Evolutionary conservation across 2,329 filamentous ascomycete genomes (phyloP).

Genomic region (Blastomyces gilchristii): DNA sequence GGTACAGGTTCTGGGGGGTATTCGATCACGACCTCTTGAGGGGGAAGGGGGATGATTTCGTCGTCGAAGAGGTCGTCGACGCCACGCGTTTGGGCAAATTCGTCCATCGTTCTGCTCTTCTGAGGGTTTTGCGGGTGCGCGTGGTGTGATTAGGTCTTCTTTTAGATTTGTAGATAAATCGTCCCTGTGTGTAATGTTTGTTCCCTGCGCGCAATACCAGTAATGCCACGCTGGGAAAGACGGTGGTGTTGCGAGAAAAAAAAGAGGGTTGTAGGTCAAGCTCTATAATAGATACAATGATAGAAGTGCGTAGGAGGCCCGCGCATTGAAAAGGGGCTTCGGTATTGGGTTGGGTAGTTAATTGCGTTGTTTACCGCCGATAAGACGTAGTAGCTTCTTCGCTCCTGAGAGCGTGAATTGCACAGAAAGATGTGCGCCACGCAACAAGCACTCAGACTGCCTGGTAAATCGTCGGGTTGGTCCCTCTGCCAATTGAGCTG

Average conservation of each 20-base stretch:
- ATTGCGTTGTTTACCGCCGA: too few relatives aligned
- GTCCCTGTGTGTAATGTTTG: not conserved
- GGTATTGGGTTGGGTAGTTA: too few relatives aligned
- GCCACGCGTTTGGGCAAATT: conserved; percentile 41
- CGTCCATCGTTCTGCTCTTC: conserved; percentile 25
- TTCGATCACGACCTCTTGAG: conserved; percentile 19
- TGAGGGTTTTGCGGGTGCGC: not conserved
- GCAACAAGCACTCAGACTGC: not conserved
- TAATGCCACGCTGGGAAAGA: not conserved
- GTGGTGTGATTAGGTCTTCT: not conserved
- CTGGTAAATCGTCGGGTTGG: not conserved
- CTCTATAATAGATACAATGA: too few relatives aligned
- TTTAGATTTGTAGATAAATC: not conserved
- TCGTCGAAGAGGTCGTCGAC: conserved; percentile 44
- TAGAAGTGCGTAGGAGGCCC: too few relatives aligned
- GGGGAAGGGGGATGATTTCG: conserved; percentile 38
- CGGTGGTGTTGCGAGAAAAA: too few relatives aligned
- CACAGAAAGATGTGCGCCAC: not conserved
- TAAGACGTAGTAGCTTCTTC: too few relatives aligned
- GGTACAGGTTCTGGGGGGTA: conserved; percentile 16
- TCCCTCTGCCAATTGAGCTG: not conserved
- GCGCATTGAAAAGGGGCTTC: too few relatives aligned
- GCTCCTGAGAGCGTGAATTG: too few relatives aligned
- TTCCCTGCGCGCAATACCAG: not conserved
- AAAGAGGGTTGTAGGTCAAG: too few relatives aligned